phyloP scores from a whole-genome alignment of 2,329 filamentous ascomycete species.

The Neopestalotiopsis sp. region DNA sequence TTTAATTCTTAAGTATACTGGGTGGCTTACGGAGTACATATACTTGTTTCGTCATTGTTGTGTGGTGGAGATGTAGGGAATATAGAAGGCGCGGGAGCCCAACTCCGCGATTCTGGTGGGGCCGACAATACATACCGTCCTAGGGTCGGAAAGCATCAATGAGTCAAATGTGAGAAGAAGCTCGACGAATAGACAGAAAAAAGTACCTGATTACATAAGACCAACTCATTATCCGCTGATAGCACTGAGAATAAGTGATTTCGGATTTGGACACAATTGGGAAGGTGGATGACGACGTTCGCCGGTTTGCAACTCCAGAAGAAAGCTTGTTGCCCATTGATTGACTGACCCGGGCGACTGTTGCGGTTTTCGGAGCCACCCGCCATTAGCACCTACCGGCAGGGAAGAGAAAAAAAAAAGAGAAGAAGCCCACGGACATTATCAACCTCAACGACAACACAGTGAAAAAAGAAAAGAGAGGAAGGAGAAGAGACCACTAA shows the following conservation, averaged over 20 bases:
- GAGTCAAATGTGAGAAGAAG: neutral
- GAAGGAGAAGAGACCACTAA: too few species aligned
- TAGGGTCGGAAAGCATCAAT: neutral
- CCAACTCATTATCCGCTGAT: neutral
- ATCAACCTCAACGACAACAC: neutral
- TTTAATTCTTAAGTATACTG: too few species aligned
- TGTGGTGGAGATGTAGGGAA: neutral
- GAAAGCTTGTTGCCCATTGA: neutral
- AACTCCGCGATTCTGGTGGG: neutral
- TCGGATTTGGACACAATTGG: neutral
- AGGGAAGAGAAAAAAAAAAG: too few species aligned
- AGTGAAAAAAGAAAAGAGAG: neutral
- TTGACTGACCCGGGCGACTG: neutral
- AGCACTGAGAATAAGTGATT: neutral
- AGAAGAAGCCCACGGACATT: too few species aligned
- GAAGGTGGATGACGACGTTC: neutral
- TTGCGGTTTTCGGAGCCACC: slow-evolving; percentile 15
- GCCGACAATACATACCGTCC: neutral
- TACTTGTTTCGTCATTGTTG: too few species aligned
- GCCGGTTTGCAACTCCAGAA: neutral
- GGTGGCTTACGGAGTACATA: too few species aligned
- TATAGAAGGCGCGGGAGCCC: neutral
- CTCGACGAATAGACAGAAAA: neutral
- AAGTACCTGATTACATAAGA: neutral
- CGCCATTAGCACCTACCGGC: neutral